Base-by-base conservation (phyloP, 164 flowering plant genomes). In the Macadamia tetraphylla region DNA sequence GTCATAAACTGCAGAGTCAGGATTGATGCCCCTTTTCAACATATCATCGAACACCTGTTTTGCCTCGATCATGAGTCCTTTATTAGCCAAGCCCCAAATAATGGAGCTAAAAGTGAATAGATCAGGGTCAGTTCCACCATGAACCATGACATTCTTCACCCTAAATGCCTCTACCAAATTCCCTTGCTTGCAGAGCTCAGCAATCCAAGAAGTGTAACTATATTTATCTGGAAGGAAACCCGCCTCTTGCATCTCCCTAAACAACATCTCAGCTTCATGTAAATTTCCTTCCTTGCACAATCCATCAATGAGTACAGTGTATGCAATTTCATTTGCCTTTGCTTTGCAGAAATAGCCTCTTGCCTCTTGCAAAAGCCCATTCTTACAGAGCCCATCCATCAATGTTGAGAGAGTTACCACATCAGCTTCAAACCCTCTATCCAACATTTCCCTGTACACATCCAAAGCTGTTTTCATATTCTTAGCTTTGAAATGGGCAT, bases 1-100 rank as follows among this genome's bases (percentile, higher is more conserved):
- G 70, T 72, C 75, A 71, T 67, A 75, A 67, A 76, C 73, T 13
- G 58, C 75, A 61, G 52, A 51, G 40, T 80, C 83, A 53, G 83
- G 81, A 63, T 63, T 29, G 5, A 82, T 72, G 65, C 80, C 74
- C 59, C 48, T 76, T 57, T 69, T 68, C 73, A 82, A 62, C 81
- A 82, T 82, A 42, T 78, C 80, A 51, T 73, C 69, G 48, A 80
- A 76, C 12, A 82, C 70, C 57, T 80, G 77, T 59, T 72, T 74
- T 65, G 83, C 85, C 69, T 80, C 85, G 52, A 80, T 67, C 83
- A 80, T 76, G 70, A 80, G 73, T 0, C 81, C 83, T 66, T 73
- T 76, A 53, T 69, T 71, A 29, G 73, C 75, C 60, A 82, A 80
- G 44, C 83, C 83, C 75, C 63, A 78, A 61, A 78, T 73, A 43